Conservation (phyloP, 2,329 filamentous ascomycete genomes). For the Aureobasidium melanogenum region DNA sequence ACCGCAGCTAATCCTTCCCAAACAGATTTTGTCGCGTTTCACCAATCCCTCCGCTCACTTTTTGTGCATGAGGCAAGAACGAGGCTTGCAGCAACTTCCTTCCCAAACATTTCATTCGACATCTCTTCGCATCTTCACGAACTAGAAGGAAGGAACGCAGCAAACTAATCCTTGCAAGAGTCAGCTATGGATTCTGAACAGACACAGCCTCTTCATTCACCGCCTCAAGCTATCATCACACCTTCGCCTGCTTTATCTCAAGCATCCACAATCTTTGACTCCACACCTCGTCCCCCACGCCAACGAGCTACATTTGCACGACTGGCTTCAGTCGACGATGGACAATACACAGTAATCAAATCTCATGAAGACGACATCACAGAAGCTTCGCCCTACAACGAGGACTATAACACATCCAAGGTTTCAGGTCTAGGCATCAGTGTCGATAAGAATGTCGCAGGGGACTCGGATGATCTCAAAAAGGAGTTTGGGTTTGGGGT, state of each 20-base stretch:
- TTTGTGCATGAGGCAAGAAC: neutral
- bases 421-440: neutral
- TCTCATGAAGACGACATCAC: slow-evolving; percentile 6
- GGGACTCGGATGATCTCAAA: neutral
- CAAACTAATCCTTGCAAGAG: neutral
- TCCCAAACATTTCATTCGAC: neutral
- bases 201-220: neutral
- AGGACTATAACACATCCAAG: neutral
- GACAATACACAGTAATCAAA: slow-evolving; percentile 11
- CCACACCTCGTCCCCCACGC: neutral
- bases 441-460: neutral
- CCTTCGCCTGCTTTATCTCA: slow-evolving; percentile 4
- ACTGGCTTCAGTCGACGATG: slow-evolving; percentile 5
- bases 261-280: neutral
- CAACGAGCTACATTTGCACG: slow-evolving; percentile 12
- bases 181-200: neutral
- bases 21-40: neutral
- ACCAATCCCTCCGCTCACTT: neutral
- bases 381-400: neutral
- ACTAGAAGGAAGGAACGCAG: neutral
- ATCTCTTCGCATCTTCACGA: neutral
- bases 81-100: neutral
- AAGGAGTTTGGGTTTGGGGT: neutral
- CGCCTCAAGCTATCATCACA: neutral
- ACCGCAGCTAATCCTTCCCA: neutral